Base-by-base conservation (phyloP, 2,329 filamentous ascomycete genomes). In the Aureobasidium sp. region DNA sequence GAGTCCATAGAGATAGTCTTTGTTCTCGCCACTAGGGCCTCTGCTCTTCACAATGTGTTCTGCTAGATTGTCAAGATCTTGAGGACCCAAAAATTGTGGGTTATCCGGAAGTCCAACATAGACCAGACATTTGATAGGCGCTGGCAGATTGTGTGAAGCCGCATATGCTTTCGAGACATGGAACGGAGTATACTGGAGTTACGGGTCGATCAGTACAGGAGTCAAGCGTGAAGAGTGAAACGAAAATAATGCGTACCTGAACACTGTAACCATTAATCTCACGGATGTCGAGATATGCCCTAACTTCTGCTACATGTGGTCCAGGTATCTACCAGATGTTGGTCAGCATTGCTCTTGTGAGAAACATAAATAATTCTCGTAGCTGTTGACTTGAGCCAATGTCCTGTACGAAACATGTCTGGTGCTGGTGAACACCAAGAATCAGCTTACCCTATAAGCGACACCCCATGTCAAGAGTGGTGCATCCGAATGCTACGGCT, bases 231-330 rank as follows among this genome's bases (percentile, higher is more conserved):
- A n/a, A n/a, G n/a, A n/a, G n/a, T n/a, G n/a, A n/a, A n/a, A n/a
- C n/a, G n/a, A n/a, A n/a, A n/a, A n/a, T n/a, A n/a, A n/a, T n/a
- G n/a, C n/a, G n/a, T n/a, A n/a, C n/a, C n/a, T n/a, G 90, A 60
- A 95, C 94, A 51, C 84, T 88, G 71, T 98, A 98, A 22, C 93
- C 93, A 71, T 97, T 95, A 66, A 97, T 95, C 71, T 98, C 93
- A 40, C 93, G 85, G 59, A 96, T 91, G 69, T 97, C 90, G 42
- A 98, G 86, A 68, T 96, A 96, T 55, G 84, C 79, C 61, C 88
- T 85, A 3, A 96, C 91, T 71, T 91, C 85, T 56, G 82, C 78
- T 19, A 94, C 89, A 60, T 83, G 79, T 2, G 80, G 75, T 6
- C 83, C 70, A 24, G 79, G 76, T 69, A 95, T 91, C 64, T 91